Evolutionary conservation across 768 basidiomycete genomes (phyloP).

Genomic region (Tulasnella sp.): DNA sequence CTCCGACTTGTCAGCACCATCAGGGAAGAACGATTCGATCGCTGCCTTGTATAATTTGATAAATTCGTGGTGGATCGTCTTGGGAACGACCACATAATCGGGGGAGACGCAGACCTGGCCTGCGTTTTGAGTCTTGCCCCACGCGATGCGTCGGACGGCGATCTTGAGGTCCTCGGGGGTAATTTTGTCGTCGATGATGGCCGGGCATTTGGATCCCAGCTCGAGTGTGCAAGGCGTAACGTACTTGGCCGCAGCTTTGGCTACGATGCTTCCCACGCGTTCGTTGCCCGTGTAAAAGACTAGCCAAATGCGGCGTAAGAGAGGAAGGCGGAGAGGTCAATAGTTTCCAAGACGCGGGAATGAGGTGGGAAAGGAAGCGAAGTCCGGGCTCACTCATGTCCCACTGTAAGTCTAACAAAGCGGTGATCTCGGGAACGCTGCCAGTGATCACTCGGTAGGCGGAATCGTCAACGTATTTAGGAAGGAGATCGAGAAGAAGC

Average conservation of each 20-base stretch:
- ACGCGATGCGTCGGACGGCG: slow-evolving; percentile 60
- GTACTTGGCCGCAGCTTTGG: slow-evolving; percentile 52
- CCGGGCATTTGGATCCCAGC: slow-evolving; percentile 53
- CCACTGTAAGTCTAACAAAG: slow-evolving; percentile 21
- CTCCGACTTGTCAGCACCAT: slow-evolving; percentile 45
- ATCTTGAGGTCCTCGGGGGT: slow-evolving; percentile 54
- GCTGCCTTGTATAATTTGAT: slow-evolving; percentile 46
- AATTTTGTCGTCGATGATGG: slow-evolving; percentile 47
- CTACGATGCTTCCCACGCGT: slow-evolving; percentile 48
- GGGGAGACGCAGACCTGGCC: slow-evolving; percentile 75
- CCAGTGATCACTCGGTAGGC: slow-evolving; percentile 35
- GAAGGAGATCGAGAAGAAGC: slow-evolving; percentile 52
- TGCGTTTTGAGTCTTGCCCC: slow-evolving; percentile 73
- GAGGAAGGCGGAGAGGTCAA: not conserved
- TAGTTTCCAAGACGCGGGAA: not conserved
- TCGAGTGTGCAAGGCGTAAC: slow-evolving; percentile 57
- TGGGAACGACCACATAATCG: slow-evolving; percentile 51
- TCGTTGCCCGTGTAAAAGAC: slow-evolving; percentile 48
- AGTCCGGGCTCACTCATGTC: slow-evolving; percentile 8
- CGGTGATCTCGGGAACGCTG: slow-evolving; percentile 35
- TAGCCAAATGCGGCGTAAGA: not conserved
- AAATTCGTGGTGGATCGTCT: slow-evolving; percentile 42
- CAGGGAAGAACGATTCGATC: slow-evolving; percentile 55
- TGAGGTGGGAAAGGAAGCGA: not conserved
- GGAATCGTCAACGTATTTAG: slow-evolving; percentile 13